Conservation (phyloP, 2,329 filamentous ascomycete species). For the Botrytis elliptica region DNA sequence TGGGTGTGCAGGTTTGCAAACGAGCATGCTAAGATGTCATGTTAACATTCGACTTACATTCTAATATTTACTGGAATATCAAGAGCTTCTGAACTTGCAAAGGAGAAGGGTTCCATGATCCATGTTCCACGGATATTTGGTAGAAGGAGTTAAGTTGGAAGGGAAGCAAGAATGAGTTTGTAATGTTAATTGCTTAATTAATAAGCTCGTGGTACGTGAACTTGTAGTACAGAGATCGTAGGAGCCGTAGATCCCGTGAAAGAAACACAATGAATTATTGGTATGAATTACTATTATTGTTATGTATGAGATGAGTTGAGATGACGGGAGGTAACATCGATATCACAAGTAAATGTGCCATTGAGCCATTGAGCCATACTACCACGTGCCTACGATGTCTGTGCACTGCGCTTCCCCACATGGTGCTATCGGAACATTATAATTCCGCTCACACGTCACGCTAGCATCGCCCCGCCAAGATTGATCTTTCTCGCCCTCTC, state of each 20-base stretch:
- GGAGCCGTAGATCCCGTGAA: background rate
- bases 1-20: background rate
- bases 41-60: constrained; percentile 47
- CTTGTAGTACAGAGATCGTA: background rate
- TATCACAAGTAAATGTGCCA: background rate
- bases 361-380: background rate
- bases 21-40: background rate
- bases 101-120: constrained; percentile 90
- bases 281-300: background rate
- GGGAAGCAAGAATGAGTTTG: background rate
- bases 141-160: background rate
- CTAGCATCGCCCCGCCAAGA: background rate
- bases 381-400: background rate
- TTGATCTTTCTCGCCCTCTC: background rate
- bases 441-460: background rate
- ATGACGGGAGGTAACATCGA: background rate
- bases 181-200: background rate
- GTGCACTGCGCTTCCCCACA: background rate
- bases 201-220: background rate
- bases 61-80: constrained; percentile 68
- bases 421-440: background rate
- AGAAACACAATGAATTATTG: background rate
- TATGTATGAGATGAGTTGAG: background rate
- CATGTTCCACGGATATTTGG: constrained; percentile 29
- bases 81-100: constrained; percentile 84